Percentiles rank a stretch among this genome's conserved stretches.
These are phyloP conservation scores for Delonix regia DNA, from an alignment of 306 rosid genomes.

Conservation along the genomic window DNA sequence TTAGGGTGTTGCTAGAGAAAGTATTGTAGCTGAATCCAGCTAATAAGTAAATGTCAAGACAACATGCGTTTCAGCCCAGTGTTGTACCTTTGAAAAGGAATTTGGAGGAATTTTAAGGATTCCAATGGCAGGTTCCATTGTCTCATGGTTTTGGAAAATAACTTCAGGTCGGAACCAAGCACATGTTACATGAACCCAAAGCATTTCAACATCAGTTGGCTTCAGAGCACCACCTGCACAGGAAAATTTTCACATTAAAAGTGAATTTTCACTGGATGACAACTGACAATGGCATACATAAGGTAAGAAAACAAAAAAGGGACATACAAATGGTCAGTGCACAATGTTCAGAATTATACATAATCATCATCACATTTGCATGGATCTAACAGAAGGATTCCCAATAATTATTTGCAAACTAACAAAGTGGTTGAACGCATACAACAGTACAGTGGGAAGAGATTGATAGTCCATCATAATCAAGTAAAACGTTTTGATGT, in stretches of 20 bases:
- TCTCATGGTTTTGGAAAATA: conserved; percentile 69
- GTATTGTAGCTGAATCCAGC: conserved; percentile 23
- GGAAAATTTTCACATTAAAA: conserved; percentile 25
- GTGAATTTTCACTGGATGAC: conserved; percentile 13
- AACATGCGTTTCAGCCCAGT: conserved; percentile 12
- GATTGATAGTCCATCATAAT: conserved; percentile 14
- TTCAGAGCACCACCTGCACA: conserved; percentile 91
- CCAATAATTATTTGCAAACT: conserved; percentile 11
- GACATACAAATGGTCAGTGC: neutral
- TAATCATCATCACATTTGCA: conserved; percentile 10
- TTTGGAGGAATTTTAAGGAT: conserved; percentile 72
- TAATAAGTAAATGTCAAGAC: conserved; percentile 26
- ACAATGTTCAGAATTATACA: conserved; percentile 14
- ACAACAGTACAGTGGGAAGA: neutral
- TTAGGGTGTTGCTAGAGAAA: conserved; percentile 31
- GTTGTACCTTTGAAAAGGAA: conserved; percentile 73
- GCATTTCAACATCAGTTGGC: conserved; percentile 81
- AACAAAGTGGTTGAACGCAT: conserved; percentile 18
- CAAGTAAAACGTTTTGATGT: neutral
- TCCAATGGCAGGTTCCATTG: conserved; percentile 95
- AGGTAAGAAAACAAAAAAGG: neutral
- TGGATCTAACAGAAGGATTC: conserved; percentile 6
- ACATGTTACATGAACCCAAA: conserved; percentile 93
- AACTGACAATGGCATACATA: neutral
- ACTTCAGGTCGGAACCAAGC: conserved; percentile 96